Conservation (phyloP, 1,139 yeast species). For the Pichia sp. region DNA sequence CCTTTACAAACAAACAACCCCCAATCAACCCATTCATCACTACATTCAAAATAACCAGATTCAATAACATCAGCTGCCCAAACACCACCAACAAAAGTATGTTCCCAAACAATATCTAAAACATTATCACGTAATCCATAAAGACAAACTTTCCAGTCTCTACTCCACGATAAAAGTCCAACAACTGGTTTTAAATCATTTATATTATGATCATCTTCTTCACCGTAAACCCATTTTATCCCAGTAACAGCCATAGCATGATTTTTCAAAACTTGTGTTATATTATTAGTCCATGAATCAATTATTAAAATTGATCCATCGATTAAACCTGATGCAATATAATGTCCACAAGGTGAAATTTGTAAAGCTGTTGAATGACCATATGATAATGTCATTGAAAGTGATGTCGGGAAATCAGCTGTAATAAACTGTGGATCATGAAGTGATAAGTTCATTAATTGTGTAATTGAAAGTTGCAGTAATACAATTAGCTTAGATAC, state of each 20-base stretch:
- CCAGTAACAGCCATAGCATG: constrained; percentile 76
- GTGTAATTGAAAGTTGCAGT: background rate
- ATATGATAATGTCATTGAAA: constrained; percentile 56
- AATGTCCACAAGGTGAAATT: constrained; percentile 75
- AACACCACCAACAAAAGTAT: constrained; percentile 60
- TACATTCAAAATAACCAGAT: background rate
- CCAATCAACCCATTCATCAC: constrained; percentile 4
- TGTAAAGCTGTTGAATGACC: constrained; percentile 73
- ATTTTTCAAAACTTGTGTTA: constrained; percentile 46
- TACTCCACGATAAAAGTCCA: constrained; percentile 56
- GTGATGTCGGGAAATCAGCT: constrained; percentile 84
- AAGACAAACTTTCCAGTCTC: constrained; percentile 76
- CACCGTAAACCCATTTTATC: constrained; percentile 69
- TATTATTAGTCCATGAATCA: constrained; percentile 63
- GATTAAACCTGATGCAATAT: constrained; percentile 76
- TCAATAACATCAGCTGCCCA: constrained; percentile 62
- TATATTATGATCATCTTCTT: constrained; percentile 29
- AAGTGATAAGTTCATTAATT: constrained; percentile 67
- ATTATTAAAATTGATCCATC: constrained; percentile 76
- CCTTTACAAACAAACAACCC: constrained; percentile 41
- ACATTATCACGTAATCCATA: constrained; percentile 63
- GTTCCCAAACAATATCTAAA: constrained; percentile 32
- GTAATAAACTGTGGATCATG: constrained; percentile 90
- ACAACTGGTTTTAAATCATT: constrained; percentile 1
- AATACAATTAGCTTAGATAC: too few species aligned